Percentiles rank a stretch among this genome's conserved stretches.
phyloP scores from a whole-genome alignment of 1,284 basidiomycete genomes.

The Golubevia sp. region DNA sequence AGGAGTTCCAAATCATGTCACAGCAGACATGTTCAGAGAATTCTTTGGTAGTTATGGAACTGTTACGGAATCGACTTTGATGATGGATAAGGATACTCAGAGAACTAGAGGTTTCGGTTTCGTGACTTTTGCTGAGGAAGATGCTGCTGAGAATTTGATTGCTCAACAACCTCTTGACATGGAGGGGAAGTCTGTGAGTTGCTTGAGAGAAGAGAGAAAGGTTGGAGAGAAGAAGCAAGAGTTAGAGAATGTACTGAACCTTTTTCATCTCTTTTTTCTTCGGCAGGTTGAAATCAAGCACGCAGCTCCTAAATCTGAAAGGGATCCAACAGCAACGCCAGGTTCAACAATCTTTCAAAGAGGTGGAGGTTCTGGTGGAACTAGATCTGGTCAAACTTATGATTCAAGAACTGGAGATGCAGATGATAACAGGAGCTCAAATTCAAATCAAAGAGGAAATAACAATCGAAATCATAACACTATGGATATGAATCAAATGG shows the following conservation, averaged over 20 bases:
- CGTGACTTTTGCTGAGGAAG: slow-evolving; percentile 51
- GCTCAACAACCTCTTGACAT: slow-evolving; percentile 35
- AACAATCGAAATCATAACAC: not conserved
- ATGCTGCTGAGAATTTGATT: slow-evolving; percentile 29
- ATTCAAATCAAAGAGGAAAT: not conserved
- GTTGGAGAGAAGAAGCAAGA: not conserved
- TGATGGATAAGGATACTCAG: slow-evolving; percentile 59
- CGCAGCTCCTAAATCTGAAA: slow-evolving; percentile 22
- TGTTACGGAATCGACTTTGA: slow-evolving; percentile 48
- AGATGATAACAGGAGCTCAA: not conserved
- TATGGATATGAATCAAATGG: not conserved
- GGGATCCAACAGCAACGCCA: not conserved
- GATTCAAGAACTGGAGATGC: slow-evolving; percentile 1
- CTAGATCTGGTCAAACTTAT: slow-evolving; percentile 3
- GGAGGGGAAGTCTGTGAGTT: slow-evolving; percentile 38
- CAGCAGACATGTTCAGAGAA: slow-evolving; percentile 43
- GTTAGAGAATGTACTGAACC: not conserved
- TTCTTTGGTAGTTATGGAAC: slow-evolving; percentile 52
- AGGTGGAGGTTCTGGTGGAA: slow-evolving; percentile 2
- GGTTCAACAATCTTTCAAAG: not conserved
- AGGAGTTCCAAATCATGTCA: slow-evolving; percentile 44
- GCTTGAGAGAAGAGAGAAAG: slow-evolving; percentile 1
- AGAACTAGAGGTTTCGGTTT: slow-evolving; percentile 57
- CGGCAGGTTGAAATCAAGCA: slow-evolving; percentile 50
- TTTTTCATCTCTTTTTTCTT: not conserved